Percentiles rank a stretch among this genome's conserved stretches.
phyloP scores from a whole-genome alignment of 2,329 filamentous ascomycete species.

The Achaetomium macrosporum region DNA sequence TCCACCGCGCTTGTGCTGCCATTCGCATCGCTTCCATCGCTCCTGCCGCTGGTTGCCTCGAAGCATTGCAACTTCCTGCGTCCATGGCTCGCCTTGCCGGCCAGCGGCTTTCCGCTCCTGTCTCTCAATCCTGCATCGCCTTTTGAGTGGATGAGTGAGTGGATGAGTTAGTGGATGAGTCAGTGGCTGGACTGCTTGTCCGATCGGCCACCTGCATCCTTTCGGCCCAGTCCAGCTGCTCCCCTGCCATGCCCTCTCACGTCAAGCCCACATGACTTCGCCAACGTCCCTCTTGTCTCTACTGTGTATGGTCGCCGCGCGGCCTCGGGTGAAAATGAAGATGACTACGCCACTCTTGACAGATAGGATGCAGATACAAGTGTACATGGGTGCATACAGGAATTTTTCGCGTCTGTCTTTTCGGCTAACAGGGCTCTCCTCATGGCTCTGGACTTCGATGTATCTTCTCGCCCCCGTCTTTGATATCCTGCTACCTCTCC shows the following conservation, averaged over 20 bases:
- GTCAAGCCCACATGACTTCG: constrained; percentile 26
- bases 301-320: constrained; percentile 24
- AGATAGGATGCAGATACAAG: constrained; percentile 17
- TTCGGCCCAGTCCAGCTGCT: constrained; percentile 24
- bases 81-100: constrained; percentile 15
- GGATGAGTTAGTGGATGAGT: constrained; percentile 23
- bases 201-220: constrained; percentile 23
- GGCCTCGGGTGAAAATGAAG: constrained; percentile 29
- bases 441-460: background rate
- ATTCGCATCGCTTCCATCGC: constrained; percentile 1
- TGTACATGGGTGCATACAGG: background rate
- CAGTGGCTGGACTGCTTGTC: constrained; percentile 18
- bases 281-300: constrained; percentile 20
- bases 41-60: constrained; percentile 16
- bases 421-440: too few relatives aligned
- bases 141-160: too few relatives aligned
- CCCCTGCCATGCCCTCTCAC: constrained; percentile 15
- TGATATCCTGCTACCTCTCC: constrained; percentile 19
- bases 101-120: constrained; percentile 9
- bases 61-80: constrained; percentile 2
- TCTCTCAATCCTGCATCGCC: constrained; percentile 2
- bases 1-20: constrained; percentile 11
- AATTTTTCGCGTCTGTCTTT: background rate
- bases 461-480: constrained; percentile 12
- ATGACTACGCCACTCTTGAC: constrained; percentile 31